Conservation (phyloP, 495 filamentous ascomycete species). For the Aspergillus olivimuriae region DNA sequence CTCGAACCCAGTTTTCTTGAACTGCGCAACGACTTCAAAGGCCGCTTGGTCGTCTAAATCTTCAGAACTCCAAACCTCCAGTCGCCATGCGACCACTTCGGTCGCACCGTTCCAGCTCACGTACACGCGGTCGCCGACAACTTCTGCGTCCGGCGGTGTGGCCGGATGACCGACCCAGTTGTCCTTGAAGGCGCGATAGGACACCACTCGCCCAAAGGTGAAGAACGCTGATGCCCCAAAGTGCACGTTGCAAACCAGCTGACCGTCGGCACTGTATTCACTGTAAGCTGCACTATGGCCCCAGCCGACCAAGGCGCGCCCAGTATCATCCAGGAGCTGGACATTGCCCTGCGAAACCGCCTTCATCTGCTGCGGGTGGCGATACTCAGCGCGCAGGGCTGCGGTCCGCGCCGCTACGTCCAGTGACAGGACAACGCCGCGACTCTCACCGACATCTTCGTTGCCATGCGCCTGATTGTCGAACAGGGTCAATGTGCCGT, state of each 20-base stretch:
- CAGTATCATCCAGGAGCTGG: constrained; percentile 45
- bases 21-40: constrained; percentile 5
- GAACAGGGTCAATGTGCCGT: constrained; percentile 41
- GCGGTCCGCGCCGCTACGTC: constrained; percentile 17
- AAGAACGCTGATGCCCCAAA: constrained; percentile 34
- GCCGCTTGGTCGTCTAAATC: constrained; percentile 4
- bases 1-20: constrained; percentile 19
- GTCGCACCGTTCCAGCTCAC: constrained; percentile 45
- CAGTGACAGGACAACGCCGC: constrained; percentile 26
- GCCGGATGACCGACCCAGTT: constrained; percentile 30
- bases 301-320: constrained; percentile 53
- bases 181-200: constrained; percentile 31
- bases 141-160: constrained; percentile 20
- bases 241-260: constrained; percentile 39
- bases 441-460: constrained; percentile 16
- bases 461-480: constrained; percentile 37
- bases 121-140: constrained; percentile 23
- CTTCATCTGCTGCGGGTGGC: constrained; percentile 28
- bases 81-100: constrained; percentile 31
- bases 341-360: constrained; percentile 53
- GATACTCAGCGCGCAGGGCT: constrained; percentile 19
- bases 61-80: constrained; percentile 25
- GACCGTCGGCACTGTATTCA: constrained; percentile 47
- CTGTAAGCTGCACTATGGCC: constrained; percentile 49
- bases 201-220: constrained; percentile 31